A percentile compares a stretch with the other conserved stretches of the same genome.
These are phyloP conservation scores for Alloteropsis semialata DNA, from an alignment of 176 grass and related monocot genomes.

Conservation along the genomic window DNA sequence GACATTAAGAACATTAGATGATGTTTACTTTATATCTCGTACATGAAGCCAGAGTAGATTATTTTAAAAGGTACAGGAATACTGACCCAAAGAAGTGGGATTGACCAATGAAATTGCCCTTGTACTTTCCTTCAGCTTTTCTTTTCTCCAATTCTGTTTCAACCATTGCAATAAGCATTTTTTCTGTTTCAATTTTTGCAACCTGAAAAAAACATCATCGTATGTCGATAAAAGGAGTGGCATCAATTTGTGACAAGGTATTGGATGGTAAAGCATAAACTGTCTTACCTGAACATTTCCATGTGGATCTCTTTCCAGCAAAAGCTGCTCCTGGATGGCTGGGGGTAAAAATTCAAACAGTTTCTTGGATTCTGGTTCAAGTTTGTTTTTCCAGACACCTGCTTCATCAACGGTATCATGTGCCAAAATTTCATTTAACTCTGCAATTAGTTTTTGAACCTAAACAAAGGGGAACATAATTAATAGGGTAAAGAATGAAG, in stretches of 20 bases:
- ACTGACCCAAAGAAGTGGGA: slow-evolving; percentile 98
- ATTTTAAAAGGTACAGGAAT: slow-evolving; percentile 5
- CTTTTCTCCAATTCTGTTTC: slow-evolving; percentile 97
- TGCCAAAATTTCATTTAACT: slow-evolving; percentile 95
- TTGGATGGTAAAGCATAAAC: neutral
- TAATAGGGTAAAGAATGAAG: neutral
- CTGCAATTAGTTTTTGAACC: slow-evolving; percentile 93
- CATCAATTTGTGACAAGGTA: neutral
- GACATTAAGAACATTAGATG: neutral
- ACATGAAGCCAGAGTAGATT: neutral
- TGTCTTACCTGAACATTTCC: slow-evolving; percentile 82
- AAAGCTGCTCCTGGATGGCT: slow-evolving; percentile 87
- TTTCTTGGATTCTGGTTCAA: slow-evolving; percentile 48
- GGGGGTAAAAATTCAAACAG: slow-evolving; percentile 90
- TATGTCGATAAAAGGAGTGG: neutral
- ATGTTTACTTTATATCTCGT: neutral
- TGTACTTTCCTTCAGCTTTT: slow-evolving; percentile 75
- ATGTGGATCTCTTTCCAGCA: slow-evolving; percentile 98
- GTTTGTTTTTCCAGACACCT: slow-evolving; percentile 90
- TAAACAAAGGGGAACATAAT: slow-evolving; percentile 19
- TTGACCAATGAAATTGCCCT: slow-evolving; percentile 84
- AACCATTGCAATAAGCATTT: slow-evolving; percentile 99
- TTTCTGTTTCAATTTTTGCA: slow-evolving; percentile 99
- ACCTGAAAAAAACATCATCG: slow-evolving; percentile 41
- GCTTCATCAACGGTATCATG: slow-evolving; percentile 86